These are phyloP conservation scores for Helicostylum pulchrum DNA, from an alignment of 192 early-diverging fungal genomes.

Conservation along the genomic window DNA sequence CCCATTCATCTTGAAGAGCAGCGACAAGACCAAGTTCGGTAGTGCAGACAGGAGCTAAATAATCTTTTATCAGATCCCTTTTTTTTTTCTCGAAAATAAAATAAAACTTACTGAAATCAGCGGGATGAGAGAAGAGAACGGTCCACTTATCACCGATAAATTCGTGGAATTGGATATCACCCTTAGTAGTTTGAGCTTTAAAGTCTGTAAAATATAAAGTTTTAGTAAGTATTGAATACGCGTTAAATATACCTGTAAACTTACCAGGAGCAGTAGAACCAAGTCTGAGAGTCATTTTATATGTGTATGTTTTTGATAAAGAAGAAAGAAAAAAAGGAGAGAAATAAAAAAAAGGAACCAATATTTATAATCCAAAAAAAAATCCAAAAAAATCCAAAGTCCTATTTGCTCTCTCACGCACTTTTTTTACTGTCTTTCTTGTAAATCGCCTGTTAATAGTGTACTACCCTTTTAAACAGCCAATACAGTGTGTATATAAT, in stretches of 20 bases:
- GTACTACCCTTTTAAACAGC: no score
- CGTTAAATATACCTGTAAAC: neutral
- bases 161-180: conserved; percentile 88
- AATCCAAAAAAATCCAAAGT: no score
- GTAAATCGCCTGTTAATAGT: no score
- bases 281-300: conserved; percentile 46
- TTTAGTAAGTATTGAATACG: neutral
- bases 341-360: no score
- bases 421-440: neutral
- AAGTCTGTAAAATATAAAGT: conserved; percentile 54
- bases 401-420: no score
- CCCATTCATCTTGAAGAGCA: conserved; percentile 73
- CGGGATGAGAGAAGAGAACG: conserved; percentile 98
- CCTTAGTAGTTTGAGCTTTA: conserved; percentile 80
- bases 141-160: conserved; percentile 86
- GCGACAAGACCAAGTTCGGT: conserved; percentile 95
- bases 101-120: conserved; percentile 76
- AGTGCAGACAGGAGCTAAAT: conserved; percentile 83
- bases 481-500: neutral
- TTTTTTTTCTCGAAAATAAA: no score
- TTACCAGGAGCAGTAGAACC: conserved; percentile 55
- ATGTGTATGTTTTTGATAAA: neutral
- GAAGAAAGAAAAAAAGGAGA: no score
- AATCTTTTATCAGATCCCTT: neutral
- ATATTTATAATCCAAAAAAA: no score